Evolutionary conservation across 2,329 filamentous ascomycete species (phyloP).

Genomic region (Annulohypoxylon truncatum): DNA sequence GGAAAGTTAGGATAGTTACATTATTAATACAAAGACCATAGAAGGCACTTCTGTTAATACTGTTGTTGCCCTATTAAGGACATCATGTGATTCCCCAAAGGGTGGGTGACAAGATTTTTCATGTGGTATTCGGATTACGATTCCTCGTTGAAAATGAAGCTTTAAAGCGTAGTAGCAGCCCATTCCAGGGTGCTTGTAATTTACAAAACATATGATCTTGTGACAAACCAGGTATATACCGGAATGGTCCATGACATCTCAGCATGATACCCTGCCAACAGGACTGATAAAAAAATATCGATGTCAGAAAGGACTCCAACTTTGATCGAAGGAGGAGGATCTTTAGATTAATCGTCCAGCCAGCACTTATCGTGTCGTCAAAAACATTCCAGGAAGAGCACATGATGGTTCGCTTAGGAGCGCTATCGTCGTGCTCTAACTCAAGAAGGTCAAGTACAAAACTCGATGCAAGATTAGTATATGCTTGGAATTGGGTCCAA

Average conservation of each 20-base stretch:
- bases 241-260: background rate
- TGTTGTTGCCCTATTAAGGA: background rate
- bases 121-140: background rate
- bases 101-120: background rate
- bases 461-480: slow-evolving; percentile 19
- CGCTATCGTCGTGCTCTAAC: background rate
- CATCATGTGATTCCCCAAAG: background rate
- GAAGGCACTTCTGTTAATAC: too few species aligned
- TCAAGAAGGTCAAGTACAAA: slow-evolving; percentile 2
- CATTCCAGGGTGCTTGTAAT: background rate
- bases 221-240: background rate
- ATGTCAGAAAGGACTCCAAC: background rate
- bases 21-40: background rate
- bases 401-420: background rate
- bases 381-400: background rate
- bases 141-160: background rate
- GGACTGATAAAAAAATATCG: background rate
- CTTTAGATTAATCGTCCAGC: background rate
- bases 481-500: slow-evolving; percentile 10
- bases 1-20: background rate
- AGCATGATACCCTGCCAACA: background rate
- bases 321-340: background rate
- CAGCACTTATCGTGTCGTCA: background rate
- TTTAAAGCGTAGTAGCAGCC: background rate
- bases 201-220: slow-evolving; percentile 2